Evolutionary conservation across 2,329 filamentous ascomycete species (phyloP), one percentile per base, ranked within the genome.

Genomic region (Epichloe sylvatica): DNA sequence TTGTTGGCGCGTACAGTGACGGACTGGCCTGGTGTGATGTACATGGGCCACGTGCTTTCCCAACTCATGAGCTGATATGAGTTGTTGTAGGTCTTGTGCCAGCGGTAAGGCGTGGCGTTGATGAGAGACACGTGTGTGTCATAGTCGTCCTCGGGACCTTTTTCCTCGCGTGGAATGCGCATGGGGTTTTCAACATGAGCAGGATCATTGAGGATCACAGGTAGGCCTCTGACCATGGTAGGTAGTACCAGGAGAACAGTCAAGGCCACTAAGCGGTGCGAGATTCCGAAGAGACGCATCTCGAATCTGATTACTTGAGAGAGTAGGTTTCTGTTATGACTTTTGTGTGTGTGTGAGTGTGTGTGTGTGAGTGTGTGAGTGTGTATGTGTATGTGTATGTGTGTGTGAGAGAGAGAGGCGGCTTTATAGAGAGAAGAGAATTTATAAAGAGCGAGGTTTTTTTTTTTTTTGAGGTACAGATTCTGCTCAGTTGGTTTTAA

Each of bases 31-130:
- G 63, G 58, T n/a, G 53, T 9, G 25, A 66, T 59, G 45, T 49
- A 50, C n/a, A 53, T 17, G 2, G 62, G 60, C 56, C 60, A 62
- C 3, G 23, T 5, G 6, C 41, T 21, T 3, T 54, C 25, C 60
- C 61, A 63, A 4, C 40, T 12, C 4, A 9, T 1, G 36, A 60
- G 44, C 42, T 60, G 56, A 43, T 61, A 59, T 0, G 48, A 45
- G 47, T 54, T 49, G 1, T 49, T 50, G 52, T 54, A 56, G 0
- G 42, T 54, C 40, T 48, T 56, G 6, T 41, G 37, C 63, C 62
- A 67, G 30, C 43, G 50, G 52, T 63, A 66, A 3, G 64, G 64
- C 5, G 62, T 65, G n/a, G 56, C 59, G 49, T 67, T 67, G 58
- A 66, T 52, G 43, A 67, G 49, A 2, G 50, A 53, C 35, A 66